These are phyloP conservation scores for Craspedostauros australis DNA, from an alignment of 108 stramenopile species.

Conservation along the genomic window DNA sequence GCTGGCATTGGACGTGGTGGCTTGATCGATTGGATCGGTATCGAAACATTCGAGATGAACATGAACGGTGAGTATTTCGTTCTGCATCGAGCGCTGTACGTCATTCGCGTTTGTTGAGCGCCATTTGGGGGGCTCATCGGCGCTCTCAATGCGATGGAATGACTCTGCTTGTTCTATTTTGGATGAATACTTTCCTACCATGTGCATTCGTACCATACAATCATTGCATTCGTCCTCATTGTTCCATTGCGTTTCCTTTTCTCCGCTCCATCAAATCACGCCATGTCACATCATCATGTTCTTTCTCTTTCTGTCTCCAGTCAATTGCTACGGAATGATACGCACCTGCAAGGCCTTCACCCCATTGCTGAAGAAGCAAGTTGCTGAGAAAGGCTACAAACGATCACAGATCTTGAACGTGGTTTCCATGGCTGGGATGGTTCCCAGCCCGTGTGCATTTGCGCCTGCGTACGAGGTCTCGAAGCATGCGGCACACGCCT, in stretches of 20 bases:
- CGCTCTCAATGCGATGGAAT: not conserved
- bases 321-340: conserved; percentile 47
- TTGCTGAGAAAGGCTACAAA: conserved; percentile 2
- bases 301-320: conserved; percentile 6
- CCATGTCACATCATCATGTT: too few species aligned
- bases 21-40: conserved; percentile 31
- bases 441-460: not conserved
- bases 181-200: too few species aligned
- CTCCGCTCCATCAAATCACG: too few species aligned
- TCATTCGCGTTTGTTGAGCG: too few species aligned
- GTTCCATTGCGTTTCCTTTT: too few species aligned
- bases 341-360: conserved; percentile 39
- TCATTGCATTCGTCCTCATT: too few species aligned
- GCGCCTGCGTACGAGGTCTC: conserved; percentile 26
- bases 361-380: conserved; percentile 35
- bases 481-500: conserved; percentile 43
- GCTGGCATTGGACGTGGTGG: conserved; percentile 42
- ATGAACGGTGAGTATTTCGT: conserved; percentile 36
- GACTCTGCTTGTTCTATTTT: not conserved
- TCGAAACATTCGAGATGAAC: conserved; percentile 21
- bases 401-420: conserved; percentile 35
- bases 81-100: too few species aligned
- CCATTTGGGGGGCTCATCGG: too few species aligned
- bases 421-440: conserved; percentile 34
- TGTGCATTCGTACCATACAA: too few species aligned